Evolutionary conservation across 805 yeast species (phyloP).

Genomic region (Kregervanrija pseudodelftensis): DNA sequence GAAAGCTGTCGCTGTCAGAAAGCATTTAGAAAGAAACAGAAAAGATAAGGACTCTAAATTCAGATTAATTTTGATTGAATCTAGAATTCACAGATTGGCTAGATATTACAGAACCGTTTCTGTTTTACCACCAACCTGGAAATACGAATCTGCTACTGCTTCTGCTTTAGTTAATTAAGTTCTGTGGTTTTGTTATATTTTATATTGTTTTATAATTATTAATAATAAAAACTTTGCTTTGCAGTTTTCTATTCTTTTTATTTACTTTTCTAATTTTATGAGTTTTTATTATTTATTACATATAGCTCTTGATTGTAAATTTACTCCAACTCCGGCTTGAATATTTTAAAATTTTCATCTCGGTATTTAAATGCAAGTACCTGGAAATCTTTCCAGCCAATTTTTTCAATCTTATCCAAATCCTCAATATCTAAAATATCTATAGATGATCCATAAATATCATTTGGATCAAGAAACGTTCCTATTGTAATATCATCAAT

Average conservation of each 20-base stretch:
- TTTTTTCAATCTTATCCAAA: constrained; percentile 23
- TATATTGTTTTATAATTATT: constrained; percentile 12
- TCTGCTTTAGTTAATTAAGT: constrained; percentile 97
- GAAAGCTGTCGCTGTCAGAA: constrained; percentile 99
- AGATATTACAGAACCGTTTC: constrained; percentile 99
- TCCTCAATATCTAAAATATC: constrained; percentile 18
- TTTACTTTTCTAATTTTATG: neutral
- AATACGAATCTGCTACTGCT: constrained; percentile 99
- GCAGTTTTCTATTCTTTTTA: neutral
- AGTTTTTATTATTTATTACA: neutral
- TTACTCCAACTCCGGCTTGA: constrained; percentile 13
- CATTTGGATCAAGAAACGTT: constrained; percentile 30
- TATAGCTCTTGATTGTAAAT: neutral
- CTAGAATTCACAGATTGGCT: constrained; percentile 99
- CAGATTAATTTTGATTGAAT: constrained; percentile 99
- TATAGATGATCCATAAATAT: constrained; percentile 13
- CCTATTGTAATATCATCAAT: constrained; percentile 31
- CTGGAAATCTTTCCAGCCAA: constrained; percentile 34
- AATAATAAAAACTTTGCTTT: constrained; percentile 5
- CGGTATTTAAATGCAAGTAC: constrained; percentile 34
- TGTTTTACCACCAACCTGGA: constrained; percentile 99
- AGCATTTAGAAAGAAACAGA: constrained; percentile 99
- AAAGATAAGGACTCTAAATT: constrained; percentile 99
- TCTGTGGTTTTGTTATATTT: constrained; percentile 12
- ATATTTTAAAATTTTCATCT: constrained; percentile 31